These are phyloP conservation scores for Phytomonas serpens DNA, from an alignment of 208 protist species.

Conservation along the genomic window DNA sequence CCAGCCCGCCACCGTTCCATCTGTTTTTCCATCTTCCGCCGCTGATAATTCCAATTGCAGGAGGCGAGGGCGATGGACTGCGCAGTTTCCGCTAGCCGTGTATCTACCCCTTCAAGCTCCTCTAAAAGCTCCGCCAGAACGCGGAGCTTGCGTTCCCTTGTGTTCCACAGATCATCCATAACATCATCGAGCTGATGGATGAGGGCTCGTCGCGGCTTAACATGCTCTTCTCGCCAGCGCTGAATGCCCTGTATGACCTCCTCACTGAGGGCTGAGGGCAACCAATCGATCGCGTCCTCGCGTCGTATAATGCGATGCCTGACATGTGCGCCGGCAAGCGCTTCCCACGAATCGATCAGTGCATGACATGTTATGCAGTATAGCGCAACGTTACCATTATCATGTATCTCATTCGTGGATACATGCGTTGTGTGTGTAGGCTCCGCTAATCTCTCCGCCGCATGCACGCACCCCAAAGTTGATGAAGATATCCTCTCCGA, in stretches of 20 bases:
- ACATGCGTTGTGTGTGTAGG: too few species aligned
- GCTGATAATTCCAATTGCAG: constrained; percentile 51
- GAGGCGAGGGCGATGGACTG: constrained; percentile 33
- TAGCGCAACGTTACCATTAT: constrained; percentile 2
- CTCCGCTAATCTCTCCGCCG: too few species aligned
- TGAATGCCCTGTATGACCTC: constrained; percentile 25
- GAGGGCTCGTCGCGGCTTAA: constrained; percentile 30
- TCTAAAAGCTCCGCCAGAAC: constrained; percentile 29
- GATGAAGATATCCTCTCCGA: too few species aligned
- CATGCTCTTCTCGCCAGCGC: constrained; percentile 25
- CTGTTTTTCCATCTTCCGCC: constrained; percentile 13
- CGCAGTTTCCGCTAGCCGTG: constrained; percentile 21
- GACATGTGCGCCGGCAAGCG: constrained; percentile 67
- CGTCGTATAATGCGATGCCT: constrained; percentile 52
- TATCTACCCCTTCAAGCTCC: constrained; percentile 32
- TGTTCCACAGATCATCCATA: constrained; percentile 20
- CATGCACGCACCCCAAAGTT: too few species aligned
- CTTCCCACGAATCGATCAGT: constrained; percentile 32
- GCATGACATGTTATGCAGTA: constrained; percentile 61
- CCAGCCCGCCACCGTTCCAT: constrained; percentile 17
- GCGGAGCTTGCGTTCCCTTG: constrained; percentile 18
- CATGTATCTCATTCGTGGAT: constrained; percentile 7
- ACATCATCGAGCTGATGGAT: constrained; percentile 22
- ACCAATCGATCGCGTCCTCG: constrained; percentile 25
- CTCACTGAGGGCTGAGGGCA: constrained; percentile 39